Evolutionary conservation across 495 filamentous ascomycete genomes (phyloP).

Genomic region (Viridothelium virens): DNA sequence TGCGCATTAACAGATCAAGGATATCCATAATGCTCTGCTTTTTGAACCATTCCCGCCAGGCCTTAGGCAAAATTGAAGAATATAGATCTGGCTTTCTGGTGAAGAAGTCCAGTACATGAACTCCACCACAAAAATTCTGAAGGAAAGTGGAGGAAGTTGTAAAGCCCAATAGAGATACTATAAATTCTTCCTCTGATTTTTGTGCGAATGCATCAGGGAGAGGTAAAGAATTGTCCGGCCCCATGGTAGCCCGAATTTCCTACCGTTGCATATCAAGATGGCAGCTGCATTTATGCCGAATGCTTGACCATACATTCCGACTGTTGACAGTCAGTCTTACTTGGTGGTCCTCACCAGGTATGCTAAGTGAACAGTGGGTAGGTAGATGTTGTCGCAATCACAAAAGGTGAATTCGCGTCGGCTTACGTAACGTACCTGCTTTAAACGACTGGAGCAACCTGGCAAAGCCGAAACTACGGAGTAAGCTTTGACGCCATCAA

Average conservation of each 20-base stretch:
- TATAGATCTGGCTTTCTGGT: conserved; percentile 79
- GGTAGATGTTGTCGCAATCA: no score
- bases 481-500: no score
- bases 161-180: conserved; percentile 70
- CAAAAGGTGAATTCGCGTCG: no score
- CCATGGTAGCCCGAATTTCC: conserved; percentile 32
- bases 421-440: no score
- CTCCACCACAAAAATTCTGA: conserved; percentile 79
- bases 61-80: conserved; percentile 58
- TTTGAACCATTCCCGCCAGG: conserved; percentile 75
- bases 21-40: conserved; percentile 61
- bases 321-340: no score
- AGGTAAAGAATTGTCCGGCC: conserved; percentile 49
- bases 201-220: conserved; percentile 46
- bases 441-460: no score
- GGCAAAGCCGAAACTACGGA: no score
- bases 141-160: conserved; percentile 68
- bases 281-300: background rate
- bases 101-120: conserved; percentile 94
- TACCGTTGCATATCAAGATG: background rate
- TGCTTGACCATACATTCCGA: no score
- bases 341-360: no score
- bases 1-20: conserved; percentile 68
- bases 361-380: no score
- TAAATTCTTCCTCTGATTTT: conserved; percentile 58